Evolutionary conservation across 352 stramenopile species (phyloP).

Genomic region (Globisporangium spinosum): DNA sequence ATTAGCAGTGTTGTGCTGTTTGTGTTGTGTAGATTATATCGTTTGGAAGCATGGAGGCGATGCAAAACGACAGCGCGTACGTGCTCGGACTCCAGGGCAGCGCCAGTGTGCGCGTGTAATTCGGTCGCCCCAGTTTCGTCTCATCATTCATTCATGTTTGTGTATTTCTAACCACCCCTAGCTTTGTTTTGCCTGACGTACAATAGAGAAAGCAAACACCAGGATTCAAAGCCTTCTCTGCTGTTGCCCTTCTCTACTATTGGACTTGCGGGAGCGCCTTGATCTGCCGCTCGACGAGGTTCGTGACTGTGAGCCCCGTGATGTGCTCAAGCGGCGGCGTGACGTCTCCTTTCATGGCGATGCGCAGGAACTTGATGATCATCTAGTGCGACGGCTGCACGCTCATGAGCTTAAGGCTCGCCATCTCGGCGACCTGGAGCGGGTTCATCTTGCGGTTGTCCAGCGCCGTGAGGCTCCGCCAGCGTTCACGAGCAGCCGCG

Average conservation of each 20-base stretch:
- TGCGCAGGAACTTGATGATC: constrained; percentile 81
- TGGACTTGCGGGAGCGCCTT: constrained; percentile 38
- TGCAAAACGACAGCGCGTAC: constrained; percentile 43
- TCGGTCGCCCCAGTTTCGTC: not conserved
- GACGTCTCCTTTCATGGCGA: constrained; percentile 68
- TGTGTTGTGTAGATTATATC: constrained; percentile 29
- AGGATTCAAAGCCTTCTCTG: constrained; percentile 6
- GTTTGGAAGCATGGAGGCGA: constrained; percentile 46
- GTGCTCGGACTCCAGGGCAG: constrained; percentile 28
- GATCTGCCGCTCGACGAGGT: constrained; percentile 59
- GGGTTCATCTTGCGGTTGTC: constrained; percentile 66
- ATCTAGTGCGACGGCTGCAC: constrained; percentile 82
- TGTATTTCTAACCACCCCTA: constrained; percentile 11
- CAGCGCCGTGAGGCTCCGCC: constrained; percentile 42
- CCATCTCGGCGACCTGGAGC: constrained; percentile 72
- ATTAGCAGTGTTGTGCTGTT: not conserved
- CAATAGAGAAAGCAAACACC: constrained; percentile 10
- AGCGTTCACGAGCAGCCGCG: constrained; percentile 48
- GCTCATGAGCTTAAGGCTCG: constrained; percentile 65
- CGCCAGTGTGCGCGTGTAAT: constrained; percentile 40
- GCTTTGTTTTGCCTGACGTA: not conserved
- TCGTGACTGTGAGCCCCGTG: constrained; percentile 62
- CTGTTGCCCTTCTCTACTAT: not conserved
- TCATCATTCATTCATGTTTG: not conserved
- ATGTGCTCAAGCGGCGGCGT: constrained; percentile 76